Evolutionary conservation across 2,329 filamentous ascomycete species (phyloP), one percentile per base, ranked within the genome.

Genomic region (Epichloe amarillans): DNA sequence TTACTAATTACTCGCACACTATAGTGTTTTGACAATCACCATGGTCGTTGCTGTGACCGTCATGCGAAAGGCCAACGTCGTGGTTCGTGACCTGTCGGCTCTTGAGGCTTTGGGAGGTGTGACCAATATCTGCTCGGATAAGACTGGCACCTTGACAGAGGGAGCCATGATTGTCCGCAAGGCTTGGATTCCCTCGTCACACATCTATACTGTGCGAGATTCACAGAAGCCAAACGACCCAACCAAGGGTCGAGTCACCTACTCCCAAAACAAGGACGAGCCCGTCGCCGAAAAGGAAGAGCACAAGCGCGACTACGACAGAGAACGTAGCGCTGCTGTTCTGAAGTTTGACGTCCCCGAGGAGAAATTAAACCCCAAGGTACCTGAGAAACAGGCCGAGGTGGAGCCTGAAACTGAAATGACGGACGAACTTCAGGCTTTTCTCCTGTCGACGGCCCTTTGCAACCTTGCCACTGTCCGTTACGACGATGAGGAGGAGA

Each of bases 111-210:
- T 87, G 2, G 83, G 83, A 12, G 82, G 80, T 42, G 82, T 86
- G 23, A 86, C 82, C 51, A 81, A 84, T 60, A 84, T 86, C 58
- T 86, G 83, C 65, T 85, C 82, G 23, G 83, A 86, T 67, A 86
- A 86, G 66, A 86, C 83, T 0, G 83, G 83, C 14, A 87, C 83
- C 0, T 67, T 84, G 14, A 84, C 81, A 0, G 77, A 82, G 57
- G 79, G 82, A 37, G 81, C 80, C 58, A 86, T 86, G 83, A 80
- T 85, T 55, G 78, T 82, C 15, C 74, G 79, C 55, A 82, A 82
- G 60, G 79, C 76, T 0, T 84, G 80, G 77, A 73, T 85, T 39
- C 81, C 82, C 0, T 69, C 68, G 12, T 72, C 72, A 2, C 73
- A 74, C 37, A 70, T 76, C 40, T 77, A 82, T 60, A 77, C 74